These are phyloP conservation scores for Arthrobotrys conoides DNA, from an alignment of 2,329 filamentous ascomycete species.

Conservation along the genomic window DNA sequence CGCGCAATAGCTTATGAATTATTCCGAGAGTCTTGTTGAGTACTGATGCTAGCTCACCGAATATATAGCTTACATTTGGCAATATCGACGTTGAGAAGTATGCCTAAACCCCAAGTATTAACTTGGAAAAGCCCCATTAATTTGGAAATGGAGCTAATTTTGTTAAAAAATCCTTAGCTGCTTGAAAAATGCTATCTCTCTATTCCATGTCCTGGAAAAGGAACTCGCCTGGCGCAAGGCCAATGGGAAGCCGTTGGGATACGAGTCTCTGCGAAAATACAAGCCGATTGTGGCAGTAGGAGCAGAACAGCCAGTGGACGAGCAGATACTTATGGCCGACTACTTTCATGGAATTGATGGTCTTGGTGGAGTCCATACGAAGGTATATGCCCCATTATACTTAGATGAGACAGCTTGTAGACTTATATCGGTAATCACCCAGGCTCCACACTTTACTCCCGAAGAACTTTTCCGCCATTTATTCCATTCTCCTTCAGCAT, in stretches of 20 bases:
- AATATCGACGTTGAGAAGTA: slow-evolving; percentile 90
- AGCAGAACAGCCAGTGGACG: slow-evolving; percentile 85
- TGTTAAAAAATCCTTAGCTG: slow-evolving; percentile 72
- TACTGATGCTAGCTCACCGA: neutral
- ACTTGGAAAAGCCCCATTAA: too few relatives aligned
- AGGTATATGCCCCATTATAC: slow-evolving; percentile 66
- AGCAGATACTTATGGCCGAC: slow-evolving; percentile 83
- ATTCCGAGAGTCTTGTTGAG: neutral
- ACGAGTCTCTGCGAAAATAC: slow-evolving; percentile 77
- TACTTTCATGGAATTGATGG: slow-evolving; percentile 89
- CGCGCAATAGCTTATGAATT: neutral
- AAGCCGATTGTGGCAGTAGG: slow-evolving; percentile 91
- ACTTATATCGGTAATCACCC: slow-evolving; percentile 12
- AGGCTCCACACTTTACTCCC: slow-evolving; percentile 75
- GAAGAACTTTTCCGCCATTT: slow-evolving; percentile 80
- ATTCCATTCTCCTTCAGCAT: slow-evolving; percentile 71
- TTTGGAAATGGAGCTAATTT: too few relatives aligned
- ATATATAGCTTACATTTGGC: slow-evolving; percentile 80
- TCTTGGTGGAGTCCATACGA: slow-evolving; percentile 79
- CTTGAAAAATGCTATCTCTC: slow-evolving; percentile 85
- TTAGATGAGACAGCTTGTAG: neutral
- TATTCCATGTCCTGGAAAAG: slow-evolving; percentile 92
- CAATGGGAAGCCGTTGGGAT: slow-evolving; percentile 78
- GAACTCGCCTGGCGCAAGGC: slow-evolving; percentile 86
- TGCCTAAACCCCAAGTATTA: slow-evolving; percentile 57